Base-by-base conservation (phyloP, 202 grass and related monocot genomes). In the Alloteropsis angusta region DNA sequence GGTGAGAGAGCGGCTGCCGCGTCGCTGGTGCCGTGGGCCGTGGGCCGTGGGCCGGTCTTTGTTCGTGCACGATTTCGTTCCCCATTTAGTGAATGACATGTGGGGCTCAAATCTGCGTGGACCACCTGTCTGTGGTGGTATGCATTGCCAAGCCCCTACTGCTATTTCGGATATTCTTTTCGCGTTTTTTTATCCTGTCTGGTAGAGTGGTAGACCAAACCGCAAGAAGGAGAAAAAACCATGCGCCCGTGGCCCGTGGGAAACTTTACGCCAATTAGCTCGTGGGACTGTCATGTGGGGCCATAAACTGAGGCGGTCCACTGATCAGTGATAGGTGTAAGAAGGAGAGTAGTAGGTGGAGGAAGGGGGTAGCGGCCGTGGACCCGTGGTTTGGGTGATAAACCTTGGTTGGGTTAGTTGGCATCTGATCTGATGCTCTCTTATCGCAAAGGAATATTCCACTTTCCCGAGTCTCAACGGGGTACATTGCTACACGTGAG, bases 11-110 rank as follows among this genome's bases (percentile, higher is more conserved):
- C 34, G 0, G 54, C 58, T 8, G 25, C 13, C 68, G 35, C 35
- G 25, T 53, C 25, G 10, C 19, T 16, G 47, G n/a, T 43, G n/a
- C 0, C 39, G 65, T 77, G 57, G 57, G 32, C 65, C 79, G 19
- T 65, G n/a, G n/a, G n/a, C 0, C 39, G 65, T 77, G 57, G 57
- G 32, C 65, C 79, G 19, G 56, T 64, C 78, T 64, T 76, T 62
- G 18, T 16, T 32, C 45, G 22, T 69, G n/a, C n/a, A n/a, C n/a
- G 52, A 34, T 36, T 68, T 46, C 4, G 53, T 34, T 41, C 49
- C 57, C n/a, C 3, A 3, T 0, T 6, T 23, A 37, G 1, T 5
- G 3, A 1, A 15, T 80, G 60, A 67, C 61, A 22, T 60, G 32
- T 60, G 3, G 76, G 68, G 3, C 38, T 4, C 9, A 0, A 1